These are phyloP conservation scores for Xylaria sp. DNA, from an alignment of 2,329 filamentous ascomycete species.

Conservation along the genomic window DNA sequence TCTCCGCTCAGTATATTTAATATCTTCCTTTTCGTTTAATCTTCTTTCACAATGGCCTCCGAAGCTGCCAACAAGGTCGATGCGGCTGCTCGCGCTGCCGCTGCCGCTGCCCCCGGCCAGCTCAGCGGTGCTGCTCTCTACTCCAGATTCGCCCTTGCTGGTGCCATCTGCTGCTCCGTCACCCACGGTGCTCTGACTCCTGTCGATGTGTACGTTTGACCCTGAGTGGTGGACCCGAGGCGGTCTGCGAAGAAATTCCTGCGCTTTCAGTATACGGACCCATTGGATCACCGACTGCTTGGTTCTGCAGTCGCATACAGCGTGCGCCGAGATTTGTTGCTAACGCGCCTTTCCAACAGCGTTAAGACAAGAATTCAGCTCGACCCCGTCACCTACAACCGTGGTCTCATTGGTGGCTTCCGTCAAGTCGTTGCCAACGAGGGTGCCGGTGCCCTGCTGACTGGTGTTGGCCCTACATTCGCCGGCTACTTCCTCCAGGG, in stretches of 20 bases:
- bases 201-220: constrained; percentile 92
- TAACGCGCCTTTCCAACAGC: constrained; percentile 54
- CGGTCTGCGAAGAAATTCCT: neutral
- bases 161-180: constrained; percentile 97
- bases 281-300: constrained; percentile 12
- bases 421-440: constrained; percentile 75
- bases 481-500: constrained; percentile 84
- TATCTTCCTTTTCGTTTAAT: constrained; percentile 23
- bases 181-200: constrained; percentile 97
- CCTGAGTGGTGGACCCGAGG: neutral
- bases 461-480: constrained; percentile 76
- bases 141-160: constrained; percentile 95
- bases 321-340: constrained; percentile 4
- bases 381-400: constrained; percentile 79
- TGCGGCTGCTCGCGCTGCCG: constrained; percentile 36
- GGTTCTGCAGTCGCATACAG: constrained; percentile 4
- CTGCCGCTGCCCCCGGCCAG: constrained; percentile 42
- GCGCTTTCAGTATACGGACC: neutral
- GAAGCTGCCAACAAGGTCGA: constrained; percentile 43
- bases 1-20: constrained; percentile 44
- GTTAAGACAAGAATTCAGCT: constrained; percentile 85
- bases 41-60: constrained; percentile 41
- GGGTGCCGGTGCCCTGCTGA: constrained; percentile 77
- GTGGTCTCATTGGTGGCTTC: constrained; percentile 77
- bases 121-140: constrained; percentile 68